A percentile compares a stretch with the other conserved stretches of the same genome.
Evolutionary conservation across 192 early-diverging fungal genomes (phyloP).

Genomic region (Backusella morwellensis): DNA sequence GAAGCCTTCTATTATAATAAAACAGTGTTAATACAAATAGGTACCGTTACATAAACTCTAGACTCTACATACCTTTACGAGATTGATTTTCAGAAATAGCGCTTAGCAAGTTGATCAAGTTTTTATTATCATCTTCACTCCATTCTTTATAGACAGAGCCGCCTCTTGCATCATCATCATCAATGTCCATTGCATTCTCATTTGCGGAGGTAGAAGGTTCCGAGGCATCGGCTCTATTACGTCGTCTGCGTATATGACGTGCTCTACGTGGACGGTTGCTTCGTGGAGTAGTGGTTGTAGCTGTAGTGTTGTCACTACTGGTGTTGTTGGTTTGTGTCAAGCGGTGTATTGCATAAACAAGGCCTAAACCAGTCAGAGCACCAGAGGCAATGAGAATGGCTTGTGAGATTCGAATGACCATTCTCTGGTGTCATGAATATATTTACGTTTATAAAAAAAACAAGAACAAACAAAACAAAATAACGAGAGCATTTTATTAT

Average conservation of each 20-base stretch:
- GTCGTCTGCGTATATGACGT: slow-evolving; percentile 11
- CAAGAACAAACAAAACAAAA: background rate
- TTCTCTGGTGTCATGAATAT: slow-evolving; percentile 5
- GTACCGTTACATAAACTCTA: background rate
- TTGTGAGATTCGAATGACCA: background rate
- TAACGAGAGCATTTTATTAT: background rate
- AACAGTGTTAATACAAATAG: background rate
- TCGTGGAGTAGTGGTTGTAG: background rate
- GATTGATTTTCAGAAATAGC: slow-evolving; percentile 88
- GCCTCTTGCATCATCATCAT: slow-evolving; percentile 36
- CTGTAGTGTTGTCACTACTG: background rate
- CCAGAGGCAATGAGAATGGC: slow-evolving; percentile 15
- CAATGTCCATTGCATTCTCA: background rate
- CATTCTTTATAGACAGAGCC: slow-evolving; percentile 43
- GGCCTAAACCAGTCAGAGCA: slow-evolving; percentile 9
- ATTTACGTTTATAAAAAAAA: background rate
- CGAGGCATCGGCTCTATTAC: background rate
- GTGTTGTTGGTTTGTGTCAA: background rate
- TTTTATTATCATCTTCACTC: slow-evolving; percentile 58
- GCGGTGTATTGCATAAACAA: slow-evolving; percentile 7
- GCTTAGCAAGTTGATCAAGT: slow-evolving; percentile 74
- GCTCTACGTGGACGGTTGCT: background rate
- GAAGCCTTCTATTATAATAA: slow-evolving; percentile 42
- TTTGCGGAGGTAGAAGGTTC: background rate
- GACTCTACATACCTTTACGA: slow-evolving; percentile 61